phyloP scores from a whole-genome alignment of 345 rosid species.

The Salix arbutifolia region DNA sequence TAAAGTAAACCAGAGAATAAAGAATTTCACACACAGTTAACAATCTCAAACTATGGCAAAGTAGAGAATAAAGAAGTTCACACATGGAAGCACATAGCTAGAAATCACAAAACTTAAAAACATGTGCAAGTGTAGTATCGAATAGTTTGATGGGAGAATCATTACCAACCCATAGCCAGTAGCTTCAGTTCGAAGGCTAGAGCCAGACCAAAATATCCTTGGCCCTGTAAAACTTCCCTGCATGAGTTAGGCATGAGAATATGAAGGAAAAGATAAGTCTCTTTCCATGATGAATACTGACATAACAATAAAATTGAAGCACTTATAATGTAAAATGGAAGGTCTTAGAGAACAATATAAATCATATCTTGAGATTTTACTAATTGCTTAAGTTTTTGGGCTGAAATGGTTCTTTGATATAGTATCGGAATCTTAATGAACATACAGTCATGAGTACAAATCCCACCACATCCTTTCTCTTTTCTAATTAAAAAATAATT shows the following conservation, averaged over 20 bases:
- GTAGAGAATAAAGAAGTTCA: not conserved
- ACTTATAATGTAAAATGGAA: not conserved
- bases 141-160: constrained; percentile 12
- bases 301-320: not conserved
- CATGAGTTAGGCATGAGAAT: constrained; percentile 54
- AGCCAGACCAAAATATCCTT: constrained; percentile 92
- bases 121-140: not conserved
- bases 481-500: no score
- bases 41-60: no score
- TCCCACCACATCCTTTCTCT: no score
- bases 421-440: no score
- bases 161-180: constrained; percentile 98
- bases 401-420: no score
- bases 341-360: no score
- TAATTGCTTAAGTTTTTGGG: no score
- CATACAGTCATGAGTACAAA: no score
- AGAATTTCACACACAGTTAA: not conserved
- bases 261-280: constrained; percentile 34
- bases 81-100: not conserved
- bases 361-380: no score
- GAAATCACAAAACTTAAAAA: constrained; percentile 3
- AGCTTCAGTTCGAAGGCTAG: constrained; percentile 99
- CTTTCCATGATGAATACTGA: not conserved
- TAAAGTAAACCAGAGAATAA: not conserved
- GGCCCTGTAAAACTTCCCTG: constrained; percentile 99